Base-by-base conservation (phyloP, 2,329 filamentous ascomycete genomes). In the Colletotrichum shisoi region DNA sequence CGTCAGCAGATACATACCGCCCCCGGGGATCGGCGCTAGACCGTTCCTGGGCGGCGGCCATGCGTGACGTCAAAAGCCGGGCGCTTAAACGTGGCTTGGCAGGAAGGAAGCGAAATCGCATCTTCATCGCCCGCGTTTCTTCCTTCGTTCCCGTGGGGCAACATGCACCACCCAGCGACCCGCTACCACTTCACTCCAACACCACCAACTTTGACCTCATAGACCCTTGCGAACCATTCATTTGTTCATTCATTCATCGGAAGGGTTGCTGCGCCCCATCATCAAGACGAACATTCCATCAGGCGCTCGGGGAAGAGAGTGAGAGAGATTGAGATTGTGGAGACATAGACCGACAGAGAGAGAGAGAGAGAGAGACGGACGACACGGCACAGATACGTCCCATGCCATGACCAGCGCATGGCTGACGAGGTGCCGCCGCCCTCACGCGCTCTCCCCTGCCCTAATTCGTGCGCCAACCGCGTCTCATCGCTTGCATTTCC, bases 51-150 rank as follows among this genome's bases (percentile, higher is more conserved):
- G 57, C 45, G 42, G 15, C 42, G 24, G 31, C n/a, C 27, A 49
- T 67, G 61, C 61, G 45, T 68, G 61, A 68, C 61, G 65, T 68
- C 65, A 65, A 68, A 63, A 39, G 44, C 65, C 65, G 61, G 64
- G 65, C 65, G 65, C 65, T 68, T 68, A 68, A 65, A 60, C 61
- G 45, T 19, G 12, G 12, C 65, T 68, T 65, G 65, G 65, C 61
- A 46, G 8, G 31, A 9, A 46, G 8, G 31, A 9, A 34, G 31
- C 8, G 31, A 34, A 34, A 60, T 54, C 45, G 34, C 57, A 34
- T 51, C 46, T 34, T 45, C 53, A 24, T 34, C 39, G 37, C 40
- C 53, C 54, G 65, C 61, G 61, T 68, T 65, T 65, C 61, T 60
- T 67, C 61, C 61, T 64, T 59, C 48, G 39, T 37, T 64, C 39